Base-by-base conservation (phyloP, 805 yeast genomes). In the Zygosaccharomyces bisporus region DNA sequence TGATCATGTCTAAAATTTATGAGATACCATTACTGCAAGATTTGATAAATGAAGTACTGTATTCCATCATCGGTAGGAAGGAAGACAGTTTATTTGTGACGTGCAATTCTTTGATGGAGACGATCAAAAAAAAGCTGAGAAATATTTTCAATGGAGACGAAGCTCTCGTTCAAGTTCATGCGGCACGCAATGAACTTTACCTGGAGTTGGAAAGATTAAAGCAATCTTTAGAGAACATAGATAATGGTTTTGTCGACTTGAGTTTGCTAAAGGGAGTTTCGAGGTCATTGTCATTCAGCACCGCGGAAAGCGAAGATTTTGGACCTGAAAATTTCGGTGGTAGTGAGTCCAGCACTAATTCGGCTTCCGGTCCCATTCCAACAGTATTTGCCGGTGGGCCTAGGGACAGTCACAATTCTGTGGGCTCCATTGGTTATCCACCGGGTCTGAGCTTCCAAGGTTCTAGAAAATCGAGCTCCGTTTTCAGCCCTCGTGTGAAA, bases 21-120 rank as follows among this genome's bases (percentile, higher is more conserved):
- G 82, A 81, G 48, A 72, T 85, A 18, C 90, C 91, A 2, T 64
- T 85, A 40, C 66, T 86, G 20, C 82, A 81, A 58, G 88, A 83
- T 54, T 69, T 84, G 55, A 76, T 84, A 39, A 67, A 79, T 39
- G 93, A 86, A 57, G 79, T 79, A 0, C 63, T 85, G 41, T 85
- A 79, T 60, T 83, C 86, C 2, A 74, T 83, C 9, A 73, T 85
- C 46, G 86, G 86, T 2, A 71, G 80, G 48, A 82, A 82, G 47
- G 93, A 84, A 56, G 73, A 74, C 6, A 70, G 71, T 16, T 38
- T 72, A 25, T 56, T 56, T 38, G 54, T 61, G 23, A 55, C 53
- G 6, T 64, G 61, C 43, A 56, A 57, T 24, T 41, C 60, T 1
- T 33, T 69, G 29, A 47, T 41, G 8, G 47, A 41, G 10, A 54